Base-by-base conservation (phyloP, 2,329 filamentous ascomycete species). In the Microthyrium microscopicum region DNA sequence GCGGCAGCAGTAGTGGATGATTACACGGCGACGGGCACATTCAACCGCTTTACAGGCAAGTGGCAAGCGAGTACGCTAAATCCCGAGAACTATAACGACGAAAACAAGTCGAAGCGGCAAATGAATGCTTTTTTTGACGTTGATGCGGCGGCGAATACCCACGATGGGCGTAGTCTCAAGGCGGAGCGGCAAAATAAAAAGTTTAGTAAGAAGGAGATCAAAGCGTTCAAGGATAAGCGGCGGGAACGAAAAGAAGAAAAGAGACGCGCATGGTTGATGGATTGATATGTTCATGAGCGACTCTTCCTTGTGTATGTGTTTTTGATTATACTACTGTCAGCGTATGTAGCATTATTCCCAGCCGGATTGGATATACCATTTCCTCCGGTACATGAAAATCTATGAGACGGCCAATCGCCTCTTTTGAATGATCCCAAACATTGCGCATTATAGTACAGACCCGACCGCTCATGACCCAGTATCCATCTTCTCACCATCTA, bases 91-190 rank as follows among this genome's bases (percentile, higher is more conserved):
- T 78, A 85, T 60, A 78, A 73, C 44, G 84, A 93, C 48, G 83
- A 91, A 50, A 79, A 82, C 49, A 94, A 93, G 64, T 77, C 77
- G 39, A 67, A 65, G 33, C 68, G 89, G 28, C 89, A 95, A 59
- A 79, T 95, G 78, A 80, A 81, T 49, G 81, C 84, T 26, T 95
- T 77, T 57, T 98, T 95, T 53, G 87, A 98, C 51, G 85, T 94
- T 27, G 85, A 95, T 53, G 81, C 84, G 4, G 85, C 84, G 3
- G 87, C 85, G 4, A 94, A 92, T 50, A 71, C 72, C 37, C 85
- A 98, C 49, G 77, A 93, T 45, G 89, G 89, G 2, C 71, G 77
- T 38, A 94, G 85, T 49, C 61, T 98, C 38, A 91, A 87, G 57
- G 89, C 84, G 2, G 89, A 98, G 62, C 68, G 89, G 35, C 75